Evolutionary conservation across 2,329 filamentous ascomycete species (phyloP).

Genomic region (Scorias spongiosa): DNA sequence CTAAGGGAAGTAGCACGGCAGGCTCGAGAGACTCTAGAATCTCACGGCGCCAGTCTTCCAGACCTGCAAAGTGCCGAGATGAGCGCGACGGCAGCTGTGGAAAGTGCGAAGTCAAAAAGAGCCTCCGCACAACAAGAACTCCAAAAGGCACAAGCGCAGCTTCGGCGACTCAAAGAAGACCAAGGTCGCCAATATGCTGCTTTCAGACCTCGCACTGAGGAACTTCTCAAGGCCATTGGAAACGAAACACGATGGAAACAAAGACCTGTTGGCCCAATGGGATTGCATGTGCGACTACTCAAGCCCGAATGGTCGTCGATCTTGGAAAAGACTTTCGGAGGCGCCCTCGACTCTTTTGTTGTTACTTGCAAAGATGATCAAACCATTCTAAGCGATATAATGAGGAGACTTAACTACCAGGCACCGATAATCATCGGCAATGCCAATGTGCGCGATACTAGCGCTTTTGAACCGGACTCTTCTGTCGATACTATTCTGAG

Average conservation of each 20-base stretch:
- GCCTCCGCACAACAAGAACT: constrained; percentile 12
- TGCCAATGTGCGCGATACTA: constrained; percentile 39
- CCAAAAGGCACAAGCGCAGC: constrained; percentile 32
- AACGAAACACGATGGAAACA: constrained; percentile 52
- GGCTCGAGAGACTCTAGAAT: constrained; percentile 27
- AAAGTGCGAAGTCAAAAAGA: constrained; percentile 12
- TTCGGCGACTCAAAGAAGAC: constrained; percentile 39
- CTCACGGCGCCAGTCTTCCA: constrained; percentile 24
- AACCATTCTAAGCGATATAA: constrained; percentile 48
- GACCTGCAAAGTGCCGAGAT: constrained; percentile 22
- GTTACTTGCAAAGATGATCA: constrained; percentile 67
- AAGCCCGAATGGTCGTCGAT: constrained; percentile 73
- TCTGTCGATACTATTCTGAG: constrained; percentile 64
- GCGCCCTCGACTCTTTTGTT: constrained; percentile 58
- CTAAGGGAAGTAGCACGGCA: constrained; percentile 32
- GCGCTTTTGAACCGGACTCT: constrained; percentile 56
- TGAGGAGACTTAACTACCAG: constrained; percentile 43
- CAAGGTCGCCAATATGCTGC: constrained; percentile 45
- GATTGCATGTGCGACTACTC: constrained; percentile 57
- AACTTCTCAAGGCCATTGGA: constrained; percentile 53
- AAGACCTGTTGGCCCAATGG: constrained; percentile 72
- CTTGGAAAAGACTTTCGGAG: constrained; percentile 63
- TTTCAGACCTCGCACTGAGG: constrained; percentile 48
- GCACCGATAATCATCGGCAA: constrained; percentile 47
- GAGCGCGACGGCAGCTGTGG: constrained; percentile 19